phyloP scores from a whole-genome alignment of 2,329 filamentous ascomycete species.

The Fusarium austroafricanum region DNA sequence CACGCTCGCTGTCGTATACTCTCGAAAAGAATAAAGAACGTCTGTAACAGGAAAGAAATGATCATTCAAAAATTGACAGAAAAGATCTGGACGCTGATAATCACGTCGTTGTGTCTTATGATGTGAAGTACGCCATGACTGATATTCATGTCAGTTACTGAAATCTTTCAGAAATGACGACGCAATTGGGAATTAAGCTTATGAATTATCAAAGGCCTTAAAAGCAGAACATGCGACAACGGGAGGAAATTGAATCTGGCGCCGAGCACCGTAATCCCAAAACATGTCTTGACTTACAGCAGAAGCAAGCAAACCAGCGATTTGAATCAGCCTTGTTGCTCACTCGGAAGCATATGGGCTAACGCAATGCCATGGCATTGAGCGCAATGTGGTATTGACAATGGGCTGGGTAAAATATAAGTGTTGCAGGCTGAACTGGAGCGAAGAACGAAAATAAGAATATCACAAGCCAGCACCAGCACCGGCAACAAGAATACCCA shows the following conservation, averaged over 20 bases:
- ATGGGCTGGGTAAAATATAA: slow-evolving; percentile 11
- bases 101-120: slow-evolving; percentile 5
- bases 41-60: slow-evolving; percentile 7
- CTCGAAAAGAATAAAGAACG: neutral
- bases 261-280: slow-evolving; percentile 17
- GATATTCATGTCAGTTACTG: slow-evolving; percentile 6
- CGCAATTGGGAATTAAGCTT: neutral
- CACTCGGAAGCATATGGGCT: slow-evolving; percentile 28
- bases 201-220: neutral
- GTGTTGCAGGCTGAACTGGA: slow-evolving; percentile 7
- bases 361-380: slow-evolving; percentile 40
- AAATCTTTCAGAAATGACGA: neutral
- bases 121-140: slow-evolving; percentile 20
- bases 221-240: slow-evolving; percentile 2
- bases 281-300: slow-evolving; percentile 39
- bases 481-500: slow-evolving; percentile 34
- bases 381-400: slow-evolving; percentile 15
- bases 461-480: slow-evolving; percentile 41
- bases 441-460: slow-evolving; percentile 16
- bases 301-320: slow-evolving; percentile 24
- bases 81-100: slow-evolving; percentile 7
- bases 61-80: slow-evolving; percentile 6
- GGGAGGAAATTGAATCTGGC: slow-evolving; percentile 26
- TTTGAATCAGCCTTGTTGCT: slow-evolving; percentile 29
- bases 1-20: slow-evolving; percentile 19